Conservation (phyloP, 345 rosid genomes). For the Euphorbia lathyris region DNA sequence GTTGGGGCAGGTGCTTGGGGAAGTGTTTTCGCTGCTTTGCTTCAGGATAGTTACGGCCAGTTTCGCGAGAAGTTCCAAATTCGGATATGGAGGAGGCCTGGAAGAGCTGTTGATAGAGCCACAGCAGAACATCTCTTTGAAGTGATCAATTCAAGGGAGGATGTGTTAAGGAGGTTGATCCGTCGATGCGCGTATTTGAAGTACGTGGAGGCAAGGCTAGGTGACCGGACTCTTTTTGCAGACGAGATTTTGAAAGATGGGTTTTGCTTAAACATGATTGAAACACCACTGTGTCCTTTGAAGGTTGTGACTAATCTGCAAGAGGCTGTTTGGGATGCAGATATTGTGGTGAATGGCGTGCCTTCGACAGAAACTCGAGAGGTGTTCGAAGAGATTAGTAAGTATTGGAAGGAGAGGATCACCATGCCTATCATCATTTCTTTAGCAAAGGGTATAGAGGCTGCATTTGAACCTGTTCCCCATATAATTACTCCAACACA, state of each 20-base stretch:
- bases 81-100: conserved; percentile 93
- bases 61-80: conserved; percentile 83
- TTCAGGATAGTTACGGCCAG: conserved; percentile 83
- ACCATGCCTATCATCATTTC: conserved; percentile 73
- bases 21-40: conserved; percentile 82
- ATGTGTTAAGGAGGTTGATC: conserved; percentile 85
- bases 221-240: conserved; percentile 76
- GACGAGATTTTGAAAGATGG: conserved; percentile 98
- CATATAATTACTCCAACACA: conserved; percentile 90
- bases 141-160: conserved; percentile 93
- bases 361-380: conserved; percentile 82
- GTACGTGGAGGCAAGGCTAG: conserved; percentile 92
- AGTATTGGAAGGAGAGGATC: conserved; percentile 88
- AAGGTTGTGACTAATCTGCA: conserved; percentile 94
- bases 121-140: conserved; percentile 94
- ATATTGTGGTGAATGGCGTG: conserved; percentile 86
- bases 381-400: conserved; percentile 87
- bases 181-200: conserved; percentile 93
- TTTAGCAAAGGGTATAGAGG: conserved; percentile 88
- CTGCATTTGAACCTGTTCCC: conserved; percentile 74
- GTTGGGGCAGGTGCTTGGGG: conserved; percentile 99
- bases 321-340: conserved; percentile 99
- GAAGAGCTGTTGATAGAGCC: conserved; percentile 61
- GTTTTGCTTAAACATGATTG: conserved; percentile 94
- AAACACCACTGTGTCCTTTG: conserved; percentile 84